Evolutionary conservation across 2,329 filamentous ascomycete species (phyloP), one percentile per base, ranked within the genome.

Genomic region (Zymoseptoria pseudotritici): DNA sequence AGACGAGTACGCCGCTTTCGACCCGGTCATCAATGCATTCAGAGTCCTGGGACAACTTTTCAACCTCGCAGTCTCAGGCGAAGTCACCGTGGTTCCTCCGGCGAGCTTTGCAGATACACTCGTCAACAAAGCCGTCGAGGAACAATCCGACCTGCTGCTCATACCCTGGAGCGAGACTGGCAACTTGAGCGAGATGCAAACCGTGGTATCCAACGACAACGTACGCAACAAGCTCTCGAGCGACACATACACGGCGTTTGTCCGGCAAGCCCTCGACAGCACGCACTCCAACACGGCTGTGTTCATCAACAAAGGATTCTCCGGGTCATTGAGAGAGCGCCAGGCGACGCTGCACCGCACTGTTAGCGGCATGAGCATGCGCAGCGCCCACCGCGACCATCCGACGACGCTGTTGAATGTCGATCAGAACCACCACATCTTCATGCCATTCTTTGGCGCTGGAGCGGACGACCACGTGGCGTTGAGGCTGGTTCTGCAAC

Each of bases 11-110:
- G 78, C 69, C 69, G 79, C 71, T 64, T 79, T 66, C 65, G 93
- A 97, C 69, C 91, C 93, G 0, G 87, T 97, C 3, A 85, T 97
- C 58, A 96, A 96, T 71, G 89, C 90, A 0, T 97, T 97, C 81
- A 85, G 89, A 54, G 90, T 91, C 0, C 92, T 97, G 67, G 91
- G 90, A 1, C 88, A 89, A 63, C 83, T 96, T 50, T 86, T 94
- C 70, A 90, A 92, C 63, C 82, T 97, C 1, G 86, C 90, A 0
- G 87, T 93, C 17, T 90, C 90, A 3, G 91, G 91, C 3, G 88
- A 87, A 61, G 62, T 60, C 51, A 86, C 89, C 0, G 85, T 96
- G 54, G 86, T 92, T 0, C 90, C 91, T 0, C 86, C 91, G 58
- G 79, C 83, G 10, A 87, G 86, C 0, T 97, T 91, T 70, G 86